Conservation (phyloP, 495 filamentous ascomycete species). For the Penicillium herquei region DNA sequence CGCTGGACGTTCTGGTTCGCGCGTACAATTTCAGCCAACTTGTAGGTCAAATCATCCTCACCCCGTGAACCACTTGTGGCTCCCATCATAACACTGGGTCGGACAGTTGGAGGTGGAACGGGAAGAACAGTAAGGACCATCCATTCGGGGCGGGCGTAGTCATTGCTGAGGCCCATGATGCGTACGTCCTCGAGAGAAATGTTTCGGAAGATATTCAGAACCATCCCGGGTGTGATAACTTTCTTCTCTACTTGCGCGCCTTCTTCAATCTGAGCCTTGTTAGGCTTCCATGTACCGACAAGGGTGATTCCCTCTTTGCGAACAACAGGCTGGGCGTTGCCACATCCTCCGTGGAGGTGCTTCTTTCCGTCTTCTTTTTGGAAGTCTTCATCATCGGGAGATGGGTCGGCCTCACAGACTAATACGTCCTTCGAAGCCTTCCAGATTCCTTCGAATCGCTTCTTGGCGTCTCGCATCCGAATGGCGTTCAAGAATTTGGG, state of each 20-base stretch:
- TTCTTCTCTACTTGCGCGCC: slow-evolving; percentile 77
- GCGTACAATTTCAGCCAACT: slow-evolving; percentile 95
- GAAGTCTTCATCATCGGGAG: slow-evolving; percentile 62
- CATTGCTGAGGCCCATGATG: slow-evolving; percentile 85
- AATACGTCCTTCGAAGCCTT: slow-evolving; percentile 81
- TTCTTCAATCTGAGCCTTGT: slow-evolving; percentile 65
- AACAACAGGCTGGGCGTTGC: slow-evolving; percentile 84
- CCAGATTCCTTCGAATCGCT: slow-evolving; percentile 88
- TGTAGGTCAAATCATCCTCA: slow-evolving; percentile 98
- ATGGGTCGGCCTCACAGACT: slow-evolving; percentile 72
- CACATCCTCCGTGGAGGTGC: slow-evolving; percentile 83
- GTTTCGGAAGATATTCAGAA: slow-evolving; percentile 78
- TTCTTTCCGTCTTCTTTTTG: slow-evolving; percentile 45
- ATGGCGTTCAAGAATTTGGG: slow-evolving; percentile 77
- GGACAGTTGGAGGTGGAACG: slow-evolving; percentile 91
- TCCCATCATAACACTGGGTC: slow-evolving; percentile 93
- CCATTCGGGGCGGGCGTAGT: slow-evolving; percentile 96
- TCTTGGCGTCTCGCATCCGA: slow-evolving; percentile 82
- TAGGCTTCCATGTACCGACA: slow-evolving; percentile 74
- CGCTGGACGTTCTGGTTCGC: slow-evolving; percentile 92
- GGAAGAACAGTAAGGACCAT: slow-evolving; percentile 95
- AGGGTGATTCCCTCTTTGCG: slow-evolving; percentile 81
- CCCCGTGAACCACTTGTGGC: slow-evolving; percentile 79
- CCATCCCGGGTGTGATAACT: slow-evolving; percentile 76
- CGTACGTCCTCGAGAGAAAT: slow-evolving; percentile 77